Conservation (phyloP, 2,329 filamentous ascomycete genomes). For the Aureobasidium zeae region DNA sequence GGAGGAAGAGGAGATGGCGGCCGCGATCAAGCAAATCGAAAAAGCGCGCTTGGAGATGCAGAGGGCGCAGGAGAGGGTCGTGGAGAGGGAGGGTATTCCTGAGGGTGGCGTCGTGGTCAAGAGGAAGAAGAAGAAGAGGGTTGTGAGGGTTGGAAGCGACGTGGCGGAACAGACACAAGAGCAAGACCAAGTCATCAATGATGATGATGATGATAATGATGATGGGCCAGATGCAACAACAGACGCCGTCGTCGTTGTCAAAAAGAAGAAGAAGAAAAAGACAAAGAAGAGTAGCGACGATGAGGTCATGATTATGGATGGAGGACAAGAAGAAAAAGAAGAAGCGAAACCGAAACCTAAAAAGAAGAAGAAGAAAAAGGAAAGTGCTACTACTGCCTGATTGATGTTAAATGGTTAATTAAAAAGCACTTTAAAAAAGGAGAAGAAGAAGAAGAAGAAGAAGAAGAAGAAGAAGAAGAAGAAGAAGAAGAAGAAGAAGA, state of each 20-base stretch:
- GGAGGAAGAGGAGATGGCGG: constrained; percentile 81
- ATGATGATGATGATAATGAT: not conserved
- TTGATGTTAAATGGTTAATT: no score
- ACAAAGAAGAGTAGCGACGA: constrained; percentile 45
- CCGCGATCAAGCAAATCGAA: constrained; percentile 83
- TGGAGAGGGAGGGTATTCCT: constrained; percentile 60
- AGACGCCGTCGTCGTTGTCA: constrained; percentile 46
- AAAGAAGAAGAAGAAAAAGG: constrained; percentile 70
- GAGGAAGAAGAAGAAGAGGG: constrained; percentile 18
- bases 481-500: no score
- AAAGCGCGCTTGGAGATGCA: constrained; percentile 81
- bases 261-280: constrained; percentile 59
- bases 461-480: no score
- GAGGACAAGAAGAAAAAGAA: constrained; percentile 79
- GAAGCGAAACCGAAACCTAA: constrained; percentile 76
- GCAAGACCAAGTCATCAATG: not conserved
- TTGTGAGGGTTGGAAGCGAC: constrained; percentile 1
- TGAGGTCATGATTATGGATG: constrained; percentile 64
- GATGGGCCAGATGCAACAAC: not conserved
- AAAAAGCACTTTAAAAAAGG: no score
- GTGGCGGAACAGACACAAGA: not conserved
- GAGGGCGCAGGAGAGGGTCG: constrained; percentile 63
- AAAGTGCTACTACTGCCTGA: no score
- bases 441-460: no score
- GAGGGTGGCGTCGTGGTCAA: constrained; percentile 35